Conservation (phyloP, 768 basidiomycete species). For the Paxillus involutus region DNA sequence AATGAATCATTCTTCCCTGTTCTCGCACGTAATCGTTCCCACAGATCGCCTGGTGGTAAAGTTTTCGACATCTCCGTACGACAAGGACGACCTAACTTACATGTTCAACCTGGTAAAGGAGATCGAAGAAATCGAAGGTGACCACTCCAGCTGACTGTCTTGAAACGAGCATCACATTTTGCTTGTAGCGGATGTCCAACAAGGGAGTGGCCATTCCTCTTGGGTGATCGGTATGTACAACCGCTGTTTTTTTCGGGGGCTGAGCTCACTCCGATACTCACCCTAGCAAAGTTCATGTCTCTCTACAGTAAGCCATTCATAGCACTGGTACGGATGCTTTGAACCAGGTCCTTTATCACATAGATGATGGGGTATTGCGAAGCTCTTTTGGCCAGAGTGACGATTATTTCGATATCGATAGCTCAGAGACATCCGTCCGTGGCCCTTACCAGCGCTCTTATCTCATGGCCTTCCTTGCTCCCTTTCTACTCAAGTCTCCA, state of each 20-base stretch:
- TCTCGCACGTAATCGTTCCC: neutral
- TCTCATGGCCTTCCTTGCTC: constrained; percentile 19
- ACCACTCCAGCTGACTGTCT: neutral
- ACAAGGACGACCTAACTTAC: constrained; percentile 17
- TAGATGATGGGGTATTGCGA: constrained; percentile 26
- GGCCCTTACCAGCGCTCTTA: constrained; percentile 19
- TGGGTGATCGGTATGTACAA: constrained; percentile 26
- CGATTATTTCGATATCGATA: constrained; percentile 32
- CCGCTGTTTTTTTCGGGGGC: neutral
- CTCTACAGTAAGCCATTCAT: constrained; percentile 24
- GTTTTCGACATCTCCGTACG: constrained; percentile 33
- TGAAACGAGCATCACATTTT: neutral
- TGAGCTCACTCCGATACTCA: constrained; percentile 3
- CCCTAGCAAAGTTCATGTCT: constrained; percentile 28
- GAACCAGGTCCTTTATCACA: neutral
- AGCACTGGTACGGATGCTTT: neutral
- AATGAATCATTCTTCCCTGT: neutral
- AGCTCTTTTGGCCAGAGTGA: constrained; percentile 32
- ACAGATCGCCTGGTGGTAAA: constrained; percentile 29
- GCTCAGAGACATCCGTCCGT: neutral
- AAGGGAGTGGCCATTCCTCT: constrained; percentile 12
- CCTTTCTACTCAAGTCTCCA: constrained; percentile 25
- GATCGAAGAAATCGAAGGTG: constrained; percentile 16
- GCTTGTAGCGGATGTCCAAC: constrained; percentile 7
- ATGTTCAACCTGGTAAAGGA: constrained; percentile 31